Evolutionary conservation across 1,284 basidiomycete species (phyloP).

Genomic region (Cystobasidiaceae sp.): DNA sequence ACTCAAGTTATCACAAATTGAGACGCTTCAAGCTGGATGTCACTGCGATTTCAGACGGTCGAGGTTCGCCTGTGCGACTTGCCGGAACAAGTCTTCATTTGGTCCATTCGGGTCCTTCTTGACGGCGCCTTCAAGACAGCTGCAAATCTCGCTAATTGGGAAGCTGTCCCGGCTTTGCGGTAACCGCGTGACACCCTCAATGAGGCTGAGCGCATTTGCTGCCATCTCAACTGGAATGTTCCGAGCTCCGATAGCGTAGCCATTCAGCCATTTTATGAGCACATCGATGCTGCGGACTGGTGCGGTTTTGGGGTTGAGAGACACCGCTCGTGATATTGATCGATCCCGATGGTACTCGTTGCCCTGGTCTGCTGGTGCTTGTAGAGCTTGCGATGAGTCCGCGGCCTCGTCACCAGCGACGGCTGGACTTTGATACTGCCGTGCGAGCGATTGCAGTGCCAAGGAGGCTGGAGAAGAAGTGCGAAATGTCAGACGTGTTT

Average conservation of each 20-base stretch:
- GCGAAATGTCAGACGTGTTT: neutral
- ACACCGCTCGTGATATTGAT: constrained; percentile 7
- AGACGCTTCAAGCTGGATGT: neutral
- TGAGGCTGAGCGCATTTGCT: constrained; percentile 8
- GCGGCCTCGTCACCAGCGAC: neutral
- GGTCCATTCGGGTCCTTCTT: neutral
- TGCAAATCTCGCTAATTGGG: neutral
- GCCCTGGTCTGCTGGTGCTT: neutral
- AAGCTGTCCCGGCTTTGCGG: neutral
- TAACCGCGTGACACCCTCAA: constrained; percentile 7
- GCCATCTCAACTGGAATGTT: constrained; percentile 23
- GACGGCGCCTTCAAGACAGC: neutral
- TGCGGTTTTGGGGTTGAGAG: constrained; percentile 17
- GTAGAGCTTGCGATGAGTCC: neutral
- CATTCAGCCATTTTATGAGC: constrained; percentile 21
- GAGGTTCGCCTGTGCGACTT: neutral
- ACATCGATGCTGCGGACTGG: constrained; percentile 5
- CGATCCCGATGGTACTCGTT: constrained; percentile 2
- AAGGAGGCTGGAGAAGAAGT: neutral
- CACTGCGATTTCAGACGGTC: neutral
- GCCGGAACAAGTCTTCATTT: neutral
- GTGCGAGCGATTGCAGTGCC: neutral
- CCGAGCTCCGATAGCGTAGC: constrained; percentile 9
- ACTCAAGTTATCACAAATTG: neutral
- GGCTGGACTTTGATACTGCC: neutral